Evolutionary conservation across 148 eudicot species (phyloP).

Genomic region (Gaultheria prostrata): DNA sequence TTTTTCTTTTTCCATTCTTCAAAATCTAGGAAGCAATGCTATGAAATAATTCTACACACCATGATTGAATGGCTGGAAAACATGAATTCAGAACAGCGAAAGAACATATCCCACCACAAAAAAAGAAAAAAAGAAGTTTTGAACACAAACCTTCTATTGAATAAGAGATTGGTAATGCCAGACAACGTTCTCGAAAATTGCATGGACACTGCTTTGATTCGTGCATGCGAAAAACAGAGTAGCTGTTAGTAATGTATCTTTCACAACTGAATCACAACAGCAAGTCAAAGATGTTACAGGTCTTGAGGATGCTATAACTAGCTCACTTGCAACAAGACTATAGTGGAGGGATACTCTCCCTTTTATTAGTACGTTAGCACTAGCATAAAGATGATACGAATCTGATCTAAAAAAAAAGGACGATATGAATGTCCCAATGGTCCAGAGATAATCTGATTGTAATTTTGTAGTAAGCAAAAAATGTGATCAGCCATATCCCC

Average conservation of each 20-base stretch:
- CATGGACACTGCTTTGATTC: constrained; percentile 53
- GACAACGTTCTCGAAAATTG: constrained; percentile 56
- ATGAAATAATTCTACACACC: not conserved
- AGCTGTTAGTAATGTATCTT: not conserved
- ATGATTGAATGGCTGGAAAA: not conserved
- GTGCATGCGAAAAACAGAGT: constrained; percentile 29
- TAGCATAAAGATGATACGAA: not conserved
- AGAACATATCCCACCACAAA: not conserved
- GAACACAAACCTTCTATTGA: constrained; percentile 59
- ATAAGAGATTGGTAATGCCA: constrained; percentile 61
- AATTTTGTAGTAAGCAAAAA: not conserved
- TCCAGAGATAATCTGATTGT: not conserved
- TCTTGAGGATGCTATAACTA: not conserved
- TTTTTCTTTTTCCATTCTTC: not conserved
- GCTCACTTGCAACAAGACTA: not conserved
- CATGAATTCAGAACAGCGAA: not conserved
- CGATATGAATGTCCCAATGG: not conserved
- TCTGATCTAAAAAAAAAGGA: not conserved
- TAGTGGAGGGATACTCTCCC: not conserved
- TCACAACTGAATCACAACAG: not conserved
- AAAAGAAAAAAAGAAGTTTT: no score
- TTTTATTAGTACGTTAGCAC: not conserved
- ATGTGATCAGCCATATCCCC: constrained; percentile 1
- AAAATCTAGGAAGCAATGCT: not conserved
- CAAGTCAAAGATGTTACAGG: not conserved